Evolutionary conservation across 2,329 filamentous ascomycete species (phyloP), one percentile per base, ranked within the genome.

Genomic region (Sporothrix phasma): DNA sequence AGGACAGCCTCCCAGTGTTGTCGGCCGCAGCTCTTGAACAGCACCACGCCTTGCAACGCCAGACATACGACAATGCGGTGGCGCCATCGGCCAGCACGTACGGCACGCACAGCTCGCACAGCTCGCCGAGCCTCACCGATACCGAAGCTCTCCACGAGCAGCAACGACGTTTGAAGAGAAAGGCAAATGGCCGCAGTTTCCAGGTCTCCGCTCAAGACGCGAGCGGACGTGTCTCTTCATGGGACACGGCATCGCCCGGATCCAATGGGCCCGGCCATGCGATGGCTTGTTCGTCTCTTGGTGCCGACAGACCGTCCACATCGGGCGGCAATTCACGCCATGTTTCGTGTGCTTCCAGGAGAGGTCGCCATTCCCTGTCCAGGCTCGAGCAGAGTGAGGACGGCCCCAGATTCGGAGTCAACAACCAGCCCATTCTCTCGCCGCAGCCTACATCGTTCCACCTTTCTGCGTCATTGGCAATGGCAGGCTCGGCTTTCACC

Each of bases 401-500:
- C 3, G 62, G 24, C 8, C 43, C 45, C 5, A 24, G n/a, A 60
- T 49, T 51, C 13, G 53, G 37, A 1, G 46, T 64, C 41, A 66
- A 63, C 53, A 45, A 65, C 15, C 60, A 66, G 34, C 62, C 64
- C 0, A 51, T 64, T 19, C 54, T 68, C 22, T 68, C 63, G 4
- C 54, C 64, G 8, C 63, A 65, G 24, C 63, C 66, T 17, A 63
- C 64, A 68, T 59, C 68, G 61, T 63, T 54, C 62, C 54, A 67
- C 64, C 29, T 67, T 63, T 67, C 66, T 13, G 63, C 63, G 2
- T 62, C 63, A 43, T 31, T 62, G 49, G 45, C 61, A 8, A 51
- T 62, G 49, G 45, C 61, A 8, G 46, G 45, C 22, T 61, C 63
- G 4, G 62, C 62, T 15, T 43, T 46, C 59, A 46, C 64, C n/a